These are phyloP conservation scores for Moniliella sp. DNA, from an alignment of 1,284 basidiomycete genomes.

Conservation along the genomic window DNA sequence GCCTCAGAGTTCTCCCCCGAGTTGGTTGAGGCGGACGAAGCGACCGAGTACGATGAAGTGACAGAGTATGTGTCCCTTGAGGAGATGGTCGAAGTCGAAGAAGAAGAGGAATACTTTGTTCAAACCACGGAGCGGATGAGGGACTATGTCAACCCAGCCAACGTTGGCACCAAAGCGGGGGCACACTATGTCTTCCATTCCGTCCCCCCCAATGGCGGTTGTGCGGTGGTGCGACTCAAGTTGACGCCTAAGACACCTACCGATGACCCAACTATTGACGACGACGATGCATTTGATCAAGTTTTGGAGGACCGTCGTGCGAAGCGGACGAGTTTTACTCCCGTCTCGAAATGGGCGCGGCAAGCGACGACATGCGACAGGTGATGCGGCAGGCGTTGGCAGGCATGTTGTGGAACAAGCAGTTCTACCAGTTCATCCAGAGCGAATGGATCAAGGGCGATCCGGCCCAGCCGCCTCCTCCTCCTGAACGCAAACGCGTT, in stretches of 20 bases:
- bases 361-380: conserved; percentile 75
- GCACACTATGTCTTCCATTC: conserved; percentile 71
- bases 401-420: conserved; percentile 97
- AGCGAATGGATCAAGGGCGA: conserved; percentile 88
- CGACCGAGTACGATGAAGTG: conserved; percentile 6
- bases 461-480: conserved; percentile 77
- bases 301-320: conserved; percentile 53
- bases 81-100: conserved; percentile 26
- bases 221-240: conserved; percentile 81
- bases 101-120: conserved; percentile 18
- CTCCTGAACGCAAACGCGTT: conserved; percentile 62
- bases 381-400: conserved; percentile 90
- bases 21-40: conserved; percentile 5
- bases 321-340: conserved; percentile 92
- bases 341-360: conserved; percentile 45
- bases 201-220: conserved; percentile 74
- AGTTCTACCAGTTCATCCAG: conserved; percentile 85
- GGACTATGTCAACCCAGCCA: conserved; percentile 53
- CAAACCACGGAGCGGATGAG: conserved; percentile 12
- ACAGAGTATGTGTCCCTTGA: conserved; percentile 18
- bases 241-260: conserved; percentile 56
- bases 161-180: conserved; percentile 70
- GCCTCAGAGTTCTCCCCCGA: too few relatives aligned
- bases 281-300: conserved; percentile 74
- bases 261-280: conserved; percentile 57